phyloP scores from a whole-genome alignment of 169 alveolate species.

The Plasmodium knowlesi region DNA sequence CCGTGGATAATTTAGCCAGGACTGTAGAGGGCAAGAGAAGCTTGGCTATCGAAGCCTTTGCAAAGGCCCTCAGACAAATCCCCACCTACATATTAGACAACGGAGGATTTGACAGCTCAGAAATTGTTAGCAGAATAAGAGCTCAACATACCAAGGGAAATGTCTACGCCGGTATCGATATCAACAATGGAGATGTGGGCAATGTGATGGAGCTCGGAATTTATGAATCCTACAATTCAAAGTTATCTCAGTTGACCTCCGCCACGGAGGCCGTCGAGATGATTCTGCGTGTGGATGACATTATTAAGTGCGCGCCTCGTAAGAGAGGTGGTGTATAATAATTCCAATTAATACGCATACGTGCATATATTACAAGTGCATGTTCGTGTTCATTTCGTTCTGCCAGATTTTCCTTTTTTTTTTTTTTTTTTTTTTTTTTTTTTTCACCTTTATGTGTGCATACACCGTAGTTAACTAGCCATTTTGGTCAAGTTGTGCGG shows the following conservation, averaged over 20 bases:
- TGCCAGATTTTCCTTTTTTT: not conserved
- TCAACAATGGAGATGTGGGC: constrained; percentile 93
- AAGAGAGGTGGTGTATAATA: constrained; percentile 82
- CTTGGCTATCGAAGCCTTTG: constrained; percentile 98
- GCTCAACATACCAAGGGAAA: constrained; percentile 96
- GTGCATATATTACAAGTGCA: not conserved
- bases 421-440: not conserved
- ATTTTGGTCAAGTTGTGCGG: not conserved
- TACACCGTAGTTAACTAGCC: not conserved
- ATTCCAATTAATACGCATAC: not conserved
- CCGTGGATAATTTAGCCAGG: constrained; percentile 95
- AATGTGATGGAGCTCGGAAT: constrained; percentile 96
- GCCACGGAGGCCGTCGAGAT: constrained; percentile 99
- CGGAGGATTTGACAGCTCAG: constrained; percentile 99
- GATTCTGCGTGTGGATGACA: constrained; percentile 98
- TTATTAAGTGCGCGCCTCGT: constrained; percentile 99
- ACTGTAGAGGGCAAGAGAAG: constrained; percentile 96
- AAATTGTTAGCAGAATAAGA: constrained; percentile 95
- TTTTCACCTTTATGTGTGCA: not conserved
- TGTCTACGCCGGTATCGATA: constrained; percentile 93
- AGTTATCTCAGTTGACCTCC: constrained; percentile 95
- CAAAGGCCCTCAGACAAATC: constrained; percentile 96
- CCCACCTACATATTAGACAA: constrained; percentile 98
- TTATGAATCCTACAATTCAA: constrained; percentile 96
- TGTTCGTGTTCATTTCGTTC: not conserved